Conservation (phyloP, 2,329 filamentous ascomycete genomes). For the Pseudofabraea citricarpa region DNA sequence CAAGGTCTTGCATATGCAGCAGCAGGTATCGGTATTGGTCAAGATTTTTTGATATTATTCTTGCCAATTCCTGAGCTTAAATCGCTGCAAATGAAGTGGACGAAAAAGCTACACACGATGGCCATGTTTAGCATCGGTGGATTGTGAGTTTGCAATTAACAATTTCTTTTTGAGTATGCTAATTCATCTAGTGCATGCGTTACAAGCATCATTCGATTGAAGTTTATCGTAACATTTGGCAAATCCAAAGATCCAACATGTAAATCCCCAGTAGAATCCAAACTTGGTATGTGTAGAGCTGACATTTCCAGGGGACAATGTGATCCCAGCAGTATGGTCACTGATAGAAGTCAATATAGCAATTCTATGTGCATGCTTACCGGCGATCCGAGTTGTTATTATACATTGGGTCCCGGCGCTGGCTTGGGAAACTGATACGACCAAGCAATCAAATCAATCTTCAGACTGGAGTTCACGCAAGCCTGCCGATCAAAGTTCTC, state of each 20-base stretch:
- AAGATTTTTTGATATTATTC: slow-evolving; percentile 60
- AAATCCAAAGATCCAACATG: slow-evolving; percentile 17
- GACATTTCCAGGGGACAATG: slow-evolving; percentile 19
- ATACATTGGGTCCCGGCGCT: not conserved
- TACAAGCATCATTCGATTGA: slow-evolving; percentile 19
- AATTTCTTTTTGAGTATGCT: too few species aligned
- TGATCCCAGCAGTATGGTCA: slow-evolving; percentile 22
- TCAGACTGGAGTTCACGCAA: too few species aligned
- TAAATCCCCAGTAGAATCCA: too few species aligned
- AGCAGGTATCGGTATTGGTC: slow-evolving; percentile 63
- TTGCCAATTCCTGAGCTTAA: slow-evolving; percentile 61
- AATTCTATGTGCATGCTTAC: slow-evolving; percentile 22
- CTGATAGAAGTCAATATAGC: slow-evolving; percentile 21
- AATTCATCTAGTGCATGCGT: slow-evolving; percentile 16
- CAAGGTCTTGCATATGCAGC: slow-evolving; percentile 62
- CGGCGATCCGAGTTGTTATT: slow-evolving; percentile 14
- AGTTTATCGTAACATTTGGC: slow-evolving; percentile 16
- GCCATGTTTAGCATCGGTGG: slow-evolving; percentile 63
- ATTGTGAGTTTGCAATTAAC: slow-evolving; percentile 59
- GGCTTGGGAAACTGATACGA: too few species aligned
- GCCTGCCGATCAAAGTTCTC: too few species aligned
- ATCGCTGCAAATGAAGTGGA: slow-evolving; percentile 54
- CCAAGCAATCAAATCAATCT: not conserved
- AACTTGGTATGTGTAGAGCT: too few species aligned
- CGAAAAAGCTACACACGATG: slow-evolving; percentile 63